Evolutionary conservation across 306 rosid genomes (phyloP).

Genomic region (Crotalaria pallida): DNA sequence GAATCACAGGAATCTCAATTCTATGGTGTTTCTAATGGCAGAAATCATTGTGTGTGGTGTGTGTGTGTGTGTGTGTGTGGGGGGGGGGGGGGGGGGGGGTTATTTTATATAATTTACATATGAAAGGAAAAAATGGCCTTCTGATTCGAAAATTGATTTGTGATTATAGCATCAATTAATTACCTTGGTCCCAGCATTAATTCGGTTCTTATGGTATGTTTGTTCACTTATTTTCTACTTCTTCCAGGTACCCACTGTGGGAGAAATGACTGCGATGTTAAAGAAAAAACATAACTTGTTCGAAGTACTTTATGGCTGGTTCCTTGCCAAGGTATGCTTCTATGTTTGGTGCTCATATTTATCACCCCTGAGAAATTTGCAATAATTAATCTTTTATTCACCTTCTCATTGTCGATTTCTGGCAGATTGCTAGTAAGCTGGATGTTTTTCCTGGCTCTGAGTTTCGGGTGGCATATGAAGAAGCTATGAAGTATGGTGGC

Average conservation of each 20-base stretch:
- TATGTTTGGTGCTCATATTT: slow-evolving; percentile 10
- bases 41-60: no score
- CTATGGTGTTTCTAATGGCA: no score
- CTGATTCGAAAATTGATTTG: no score
- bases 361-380: not conserved
- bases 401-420: slow-evolving; percentile 5
- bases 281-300: slow-evolving; percentile 78
- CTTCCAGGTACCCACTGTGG: slow-evolving; percentile 70
- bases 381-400: not conserved
- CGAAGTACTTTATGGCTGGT: slow-evolving; percentile 86
- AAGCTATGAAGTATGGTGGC: slow-evolving; percentile 90
- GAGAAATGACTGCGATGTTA: slow-evolving; percentile 77
- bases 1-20: not conserved
- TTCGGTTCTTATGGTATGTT: slow-evolving; percentile 13
- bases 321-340: slow-evolving; percentile 84
- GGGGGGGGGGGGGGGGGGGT: no score
- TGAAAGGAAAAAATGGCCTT: not conserved
- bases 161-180: not conserved
- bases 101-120: no score
- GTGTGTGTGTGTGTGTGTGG: no score
- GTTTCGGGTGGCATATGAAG: slow-evolving; percentile 93
- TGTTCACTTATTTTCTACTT: slow-evolving; percentile 11
- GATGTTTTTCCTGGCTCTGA: slow-evolving; percentile 93
- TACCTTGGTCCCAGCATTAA: slow-evolving; percentile 13
- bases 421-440: slow-evolving; percentile 77